Conservation (phyloP, 1,284 basidiomycete genomes). For the Rhodotorula sp. region DNA sequence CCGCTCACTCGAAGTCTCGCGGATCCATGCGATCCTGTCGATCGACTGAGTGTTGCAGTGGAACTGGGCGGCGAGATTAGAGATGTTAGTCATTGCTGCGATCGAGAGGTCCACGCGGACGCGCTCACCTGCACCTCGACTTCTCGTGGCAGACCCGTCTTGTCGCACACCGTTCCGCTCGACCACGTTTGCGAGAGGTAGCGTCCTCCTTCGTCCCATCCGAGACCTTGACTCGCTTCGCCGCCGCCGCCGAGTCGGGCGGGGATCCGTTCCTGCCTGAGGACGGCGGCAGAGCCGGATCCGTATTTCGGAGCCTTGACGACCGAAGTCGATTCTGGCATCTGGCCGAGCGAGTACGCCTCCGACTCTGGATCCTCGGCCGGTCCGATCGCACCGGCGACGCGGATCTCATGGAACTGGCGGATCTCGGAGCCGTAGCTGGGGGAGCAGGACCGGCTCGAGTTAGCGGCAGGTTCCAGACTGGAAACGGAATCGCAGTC, state of each 20-base stretch:
- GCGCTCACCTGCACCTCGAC: slow-evolving; percentile 81
- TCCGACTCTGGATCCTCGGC: slow-evolving; percentile 43
- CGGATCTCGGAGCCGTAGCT: slow-evolving; percentile 45
- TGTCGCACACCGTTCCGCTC: slow-evolving; percentile 86
- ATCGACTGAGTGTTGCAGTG: slow-evolving; percentile 70
- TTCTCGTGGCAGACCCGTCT: slow-evolving; percentile 75
- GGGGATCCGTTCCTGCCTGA: slow-evolving; percentile 21
- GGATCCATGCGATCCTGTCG: slow-evolving; percentile 73
- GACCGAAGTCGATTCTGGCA: slow-evolving; percentile 31
- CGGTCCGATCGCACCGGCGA: slow-evolving; percentile 33
- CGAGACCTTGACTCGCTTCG: slow-evolving; percentile 2
- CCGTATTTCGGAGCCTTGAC: slow-evolving; percentile 22
- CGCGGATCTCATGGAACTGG: slow-evolving; percentile 46
- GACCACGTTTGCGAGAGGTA: slow-evolving; percentile 86
- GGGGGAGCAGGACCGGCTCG: not conserved
- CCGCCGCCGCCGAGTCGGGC: slow-evolving; percentile 21
- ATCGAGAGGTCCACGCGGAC: slow-evolving; percentile 15
- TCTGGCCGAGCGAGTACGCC: slow-evolving; percentile 43
- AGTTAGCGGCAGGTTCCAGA: slow-evolving; percentile 2
- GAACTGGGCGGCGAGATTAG: slow-evolving; percentile 57
- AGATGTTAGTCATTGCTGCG: not conserved
- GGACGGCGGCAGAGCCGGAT: slow-evolving; percentile 15
- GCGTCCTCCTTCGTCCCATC: slow-evolving; percentile 25
- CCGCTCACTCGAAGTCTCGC: slow-evolving; percentile 69
- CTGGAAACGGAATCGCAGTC: no score